These are phyloP conservation scores for Rhodotorula kratochvilovae DNA, from an alignment of 768 basidiomycete genomes.

Conservation along the genomic window DNA sequence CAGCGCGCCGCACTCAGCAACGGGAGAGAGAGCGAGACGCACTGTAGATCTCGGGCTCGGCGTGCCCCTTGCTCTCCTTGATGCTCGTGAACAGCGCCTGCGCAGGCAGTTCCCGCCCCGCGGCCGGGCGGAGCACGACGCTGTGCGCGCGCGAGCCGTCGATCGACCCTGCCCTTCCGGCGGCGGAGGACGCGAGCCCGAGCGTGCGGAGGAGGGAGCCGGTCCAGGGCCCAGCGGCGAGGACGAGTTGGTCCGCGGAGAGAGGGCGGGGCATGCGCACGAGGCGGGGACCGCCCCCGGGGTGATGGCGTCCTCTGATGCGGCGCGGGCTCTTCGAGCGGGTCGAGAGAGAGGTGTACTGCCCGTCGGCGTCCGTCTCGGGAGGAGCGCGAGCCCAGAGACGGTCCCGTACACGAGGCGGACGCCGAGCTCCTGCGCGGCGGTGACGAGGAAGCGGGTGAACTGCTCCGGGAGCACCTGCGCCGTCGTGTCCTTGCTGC, in stretches of 20 bases:
- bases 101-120: constrained; percentile 36
- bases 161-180: constrained; percentile 39
- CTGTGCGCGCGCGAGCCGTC: constrained; percentile 48
- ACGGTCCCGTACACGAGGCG: constrained; percentile 51
- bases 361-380: constrained; percentile 47
- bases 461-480: constrained; percentile 63
- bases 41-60: constrained; percentile 52
- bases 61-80: constrained; percentile 42
- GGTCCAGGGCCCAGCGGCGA: constrained; percentile 87
- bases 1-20: too few relatives aligned
- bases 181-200: constrained; percentile 26
- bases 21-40: too few relatives aligned
- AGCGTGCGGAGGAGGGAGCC: constrained; percentile 52
- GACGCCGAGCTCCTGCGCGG: constrained; percentile 59
- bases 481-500: constrained; percentile 16
- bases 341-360: background rate
- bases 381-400: constrained; percentile 40
- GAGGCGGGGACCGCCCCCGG: background rate
- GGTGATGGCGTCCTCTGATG: background rate
- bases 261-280: background rate
- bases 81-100: constrained; percentile 67
- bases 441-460: constrained; percentile 65
- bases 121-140: constrained; percentile 46
- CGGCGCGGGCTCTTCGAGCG: constrained; percentile 54
- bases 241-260: constrained; percentile 55